Conservation (phyloP, 1,139 yeast genomes). For the Candida mesenterica region DNA sequence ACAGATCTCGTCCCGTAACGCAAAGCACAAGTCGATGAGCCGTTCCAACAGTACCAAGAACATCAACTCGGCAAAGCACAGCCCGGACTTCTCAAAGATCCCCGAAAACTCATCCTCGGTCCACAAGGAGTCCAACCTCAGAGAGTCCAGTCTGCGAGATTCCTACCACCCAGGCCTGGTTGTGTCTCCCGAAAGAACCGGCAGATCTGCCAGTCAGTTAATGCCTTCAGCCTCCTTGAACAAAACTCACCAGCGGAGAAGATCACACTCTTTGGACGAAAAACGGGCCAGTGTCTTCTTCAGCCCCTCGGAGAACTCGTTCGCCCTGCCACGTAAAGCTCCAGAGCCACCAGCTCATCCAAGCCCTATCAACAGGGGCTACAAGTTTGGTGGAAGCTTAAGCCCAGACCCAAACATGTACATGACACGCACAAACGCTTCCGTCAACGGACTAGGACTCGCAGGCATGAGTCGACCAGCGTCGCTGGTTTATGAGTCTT, state of each 20-base stretch:
- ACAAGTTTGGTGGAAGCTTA: conserved; percentile 25
- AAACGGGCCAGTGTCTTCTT: conserved; percentile 13
- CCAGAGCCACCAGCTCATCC: conserved; percentile 56
- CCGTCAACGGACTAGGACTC: conserved; percentile 14
- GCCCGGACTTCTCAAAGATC: too few relatives aligned
- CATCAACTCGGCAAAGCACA: conserved; percentile 3
- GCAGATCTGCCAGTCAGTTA: conserved; percentile 9
- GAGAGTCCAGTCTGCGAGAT: neutral
- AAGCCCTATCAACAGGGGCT: conserved; percentile 26
- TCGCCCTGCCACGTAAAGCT: conserved; percentile 62
- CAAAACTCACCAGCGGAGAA: conserved; percentile 38
- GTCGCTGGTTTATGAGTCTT: conserved; percentile 44
- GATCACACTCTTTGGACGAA: conserved; percentile 56
- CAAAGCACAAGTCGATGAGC: conserved; percentile 15
- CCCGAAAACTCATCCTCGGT: neutral
- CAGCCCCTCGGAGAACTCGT: conserved; percentile 20
- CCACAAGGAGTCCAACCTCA: neutral
- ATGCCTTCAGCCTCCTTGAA: conserved; percentile 19
- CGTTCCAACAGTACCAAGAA: conserved; percentile 8
- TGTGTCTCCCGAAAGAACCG: conserved; percentile 1
- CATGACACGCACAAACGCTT: conserved; percentile 28
- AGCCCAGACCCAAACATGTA: conserved; percentile 17
- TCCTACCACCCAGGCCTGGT: conserved; percentile 7
- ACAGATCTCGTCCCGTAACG: conserved; percentile 21
- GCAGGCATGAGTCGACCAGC: conserved; percentile 33